Percentiles rank a stretch among this genome's conserved stretches.
These are phyloP conservation scores for Myriosclerotinia duriaeana DNA, from an alignment of 2,329 filamentous ascomycete genomes.

Conservation along the genomic window DNA sequence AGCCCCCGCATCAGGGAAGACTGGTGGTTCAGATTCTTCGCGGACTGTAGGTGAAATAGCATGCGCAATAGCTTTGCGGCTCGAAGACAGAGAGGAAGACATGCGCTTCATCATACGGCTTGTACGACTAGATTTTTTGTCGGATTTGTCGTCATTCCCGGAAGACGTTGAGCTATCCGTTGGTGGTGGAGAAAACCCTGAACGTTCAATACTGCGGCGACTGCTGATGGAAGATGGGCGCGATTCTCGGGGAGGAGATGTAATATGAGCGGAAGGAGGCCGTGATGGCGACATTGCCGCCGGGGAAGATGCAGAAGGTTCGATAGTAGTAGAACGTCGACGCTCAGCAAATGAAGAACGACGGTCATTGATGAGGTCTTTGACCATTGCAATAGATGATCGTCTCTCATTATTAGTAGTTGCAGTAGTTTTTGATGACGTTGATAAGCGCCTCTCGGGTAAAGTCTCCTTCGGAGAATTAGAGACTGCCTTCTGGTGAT, in stretches of 20 bases:
- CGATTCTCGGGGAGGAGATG: conserved; percentile 49
- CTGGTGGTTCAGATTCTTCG: conserved; percentile 42
- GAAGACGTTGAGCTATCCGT: conserved; percentile 44
- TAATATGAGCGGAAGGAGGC: conserved; percentile 44
- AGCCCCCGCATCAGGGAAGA: conserved; percentile 8
- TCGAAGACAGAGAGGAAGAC: conserved; percentile 55
- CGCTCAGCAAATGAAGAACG: conserved; percentile 52
- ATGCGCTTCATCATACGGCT: conserved; percentile 62
- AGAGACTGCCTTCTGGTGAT: conserved; percentile 49
- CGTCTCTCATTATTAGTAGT: conserved; percentile 45
- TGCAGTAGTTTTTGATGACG: conserved; percentile 31
- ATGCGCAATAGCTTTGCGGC: conserved; percentile 42
- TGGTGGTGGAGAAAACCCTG: conserved; percentile 42
- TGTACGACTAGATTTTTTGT: conserved; percentile 50
- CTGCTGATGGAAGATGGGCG: conserved; percentile 66
- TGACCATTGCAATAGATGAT: conserved; percentile 59
- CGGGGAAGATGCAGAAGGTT: conserved; percentile 43
- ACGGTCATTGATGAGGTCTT: conserved; percentile 56
- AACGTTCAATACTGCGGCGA: conserved; percentile 42
- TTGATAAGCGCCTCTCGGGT: conserved; percentile 40
- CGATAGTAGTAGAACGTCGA: conserved; percentile 47
- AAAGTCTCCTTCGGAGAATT: conserved; percentile 45
- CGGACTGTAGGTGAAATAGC: conserved; percentile 41
- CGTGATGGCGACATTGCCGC: conserved; percentile 48
- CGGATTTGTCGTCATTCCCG: conserved; percentile 50